A percentile compares a stretch with the other conserved stretches of the same genome.
These are phyloP conservation scores for Serpula lacrymans DNA, from an alignment of 768 basidiomycete species.

Conservation along the genomic window DNA sequence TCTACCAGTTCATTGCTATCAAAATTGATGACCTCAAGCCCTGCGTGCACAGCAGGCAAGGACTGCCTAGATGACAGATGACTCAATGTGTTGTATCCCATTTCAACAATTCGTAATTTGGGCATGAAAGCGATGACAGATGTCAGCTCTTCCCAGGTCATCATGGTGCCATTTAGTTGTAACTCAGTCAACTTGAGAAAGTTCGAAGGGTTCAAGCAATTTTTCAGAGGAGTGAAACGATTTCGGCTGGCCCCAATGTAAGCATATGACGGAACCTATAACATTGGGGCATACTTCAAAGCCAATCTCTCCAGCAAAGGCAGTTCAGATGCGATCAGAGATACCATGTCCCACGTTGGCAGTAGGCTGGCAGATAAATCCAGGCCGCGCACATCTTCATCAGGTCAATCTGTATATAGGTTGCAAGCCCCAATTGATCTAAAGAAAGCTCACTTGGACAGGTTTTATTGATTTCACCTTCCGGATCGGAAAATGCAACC, in stretches of 20 bases:
- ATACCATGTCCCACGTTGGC: constrained; percentile 65
- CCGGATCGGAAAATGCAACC: constrained; percentile 50
- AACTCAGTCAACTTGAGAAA: constrained; percentile 59
- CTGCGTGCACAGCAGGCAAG: constrained; percentile 10
- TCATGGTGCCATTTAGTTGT: constrained; percentile 70
- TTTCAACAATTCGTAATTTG: constrained; percentile 51
- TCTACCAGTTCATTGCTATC: constrained; percentile 61
- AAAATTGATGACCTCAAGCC: constrained; percentile 59
- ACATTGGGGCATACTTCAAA: constrained; percentile 58
- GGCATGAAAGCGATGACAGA: constrained; percentile 51
- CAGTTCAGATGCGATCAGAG: constrained; percentile 59
- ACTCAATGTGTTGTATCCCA: constrained; percentile 65
- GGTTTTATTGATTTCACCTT: constrained; percentile 48
- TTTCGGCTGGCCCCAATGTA: constrained; percentile 52
- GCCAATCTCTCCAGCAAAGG: constrained; percentile 59
- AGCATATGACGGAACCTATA: constrained; percentile 13
- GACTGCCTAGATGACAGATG: constrained; percentile 20
- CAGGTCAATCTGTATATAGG: constrained; percentile 14
- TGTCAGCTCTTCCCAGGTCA: constrained; percentile 67
- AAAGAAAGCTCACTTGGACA: constrained; percentile 61
- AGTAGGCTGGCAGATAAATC: constrained; percentile 80
- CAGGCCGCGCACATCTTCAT: constrained; percentile 68
- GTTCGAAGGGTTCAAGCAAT: constrained; percentile 31
- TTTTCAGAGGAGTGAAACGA: constrained; percentile 47
- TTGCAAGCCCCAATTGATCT: too few species aligned